Evolutionary conservation across 257 asterid species (phyloP).

Genomic region (Solanum corneliomulleri): DNA sequence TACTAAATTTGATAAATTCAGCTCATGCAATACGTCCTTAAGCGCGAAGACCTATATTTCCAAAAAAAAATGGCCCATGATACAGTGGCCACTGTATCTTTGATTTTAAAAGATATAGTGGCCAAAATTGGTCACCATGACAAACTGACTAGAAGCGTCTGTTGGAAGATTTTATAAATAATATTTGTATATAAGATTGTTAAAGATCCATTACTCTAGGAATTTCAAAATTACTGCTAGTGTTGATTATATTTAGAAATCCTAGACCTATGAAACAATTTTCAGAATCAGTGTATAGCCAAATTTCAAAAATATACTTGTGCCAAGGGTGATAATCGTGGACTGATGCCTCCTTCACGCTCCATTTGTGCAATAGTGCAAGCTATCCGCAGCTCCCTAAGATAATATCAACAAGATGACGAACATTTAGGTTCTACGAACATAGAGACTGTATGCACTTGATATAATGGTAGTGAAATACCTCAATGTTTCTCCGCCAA

Average conservation of each 20-base stretch:
- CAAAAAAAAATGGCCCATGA: neutral
- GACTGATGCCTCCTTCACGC: constrained; percentile 96
- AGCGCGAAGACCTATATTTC: neutral
- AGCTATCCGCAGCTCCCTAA: constrained; percentile 87
- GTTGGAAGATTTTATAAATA: neutral
- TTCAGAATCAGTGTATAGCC: neutral
- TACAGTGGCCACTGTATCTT: neutral
- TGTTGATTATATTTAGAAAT: neutral
- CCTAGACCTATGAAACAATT: neutral
- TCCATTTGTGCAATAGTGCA: constrained; percentile 96
- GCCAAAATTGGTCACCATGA: neutral
- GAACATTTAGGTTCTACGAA: neutral
- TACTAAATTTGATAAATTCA: neutral
- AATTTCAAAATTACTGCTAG: neutral
- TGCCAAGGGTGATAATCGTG: constrained; percentile 91
- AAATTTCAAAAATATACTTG: constrained; percentile 37
- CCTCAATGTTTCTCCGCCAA: constrained; percentile 97
- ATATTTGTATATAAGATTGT: neutral
- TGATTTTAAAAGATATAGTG: neutral
- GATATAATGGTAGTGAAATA: constrained; percentile 4
- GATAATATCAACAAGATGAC: neutral
- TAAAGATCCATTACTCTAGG: neutral
- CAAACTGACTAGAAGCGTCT: neutral
- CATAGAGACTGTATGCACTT: constrained; percentile 22
- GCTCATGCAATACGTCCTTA: neutral